Percentiles rank a stretch among this genome's conserved stretches.
Evolutionary conservation across 345 rosid genomes (phyloP).

Genomic region (Ailanthus altissimus): DNA sequence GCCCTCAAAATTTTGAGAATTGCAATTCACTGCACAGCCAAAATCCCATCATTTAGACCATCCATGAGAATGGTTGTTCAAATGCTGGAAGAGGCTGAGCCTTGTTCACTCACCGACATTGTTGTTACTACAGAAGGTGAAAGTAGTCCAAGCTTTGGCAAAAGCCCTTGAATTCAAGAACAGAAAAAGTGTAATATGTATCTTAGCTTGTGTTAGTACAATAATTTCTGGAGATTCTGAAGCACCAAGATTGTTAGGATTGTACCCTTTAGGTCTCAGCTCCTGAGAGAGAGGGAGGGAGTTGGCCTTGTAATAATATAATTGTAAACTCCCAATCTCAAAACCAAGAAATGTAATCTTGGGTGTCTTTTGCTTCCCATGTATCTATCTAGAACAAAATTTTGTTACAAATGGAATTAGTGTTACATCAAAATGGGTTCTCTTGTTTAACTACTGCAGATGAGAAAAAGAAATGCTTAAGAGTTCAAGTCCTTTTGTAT

Average conservation of each 20-base stretch:
- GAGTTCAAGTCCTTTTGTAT: background rate
- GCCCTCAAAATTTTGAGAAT: constrained; percentile 60
- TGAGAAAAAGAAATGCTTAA: background rate
- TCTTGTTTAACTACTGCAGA: background rate
- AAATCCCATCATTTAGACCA: constrained; percentile 62
- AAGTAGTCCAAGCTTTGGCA: constrained; percentile 8
- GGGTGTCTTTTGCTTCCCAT: background rate
- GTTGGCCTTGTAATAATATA: background rate
- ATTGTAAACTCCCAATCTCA: background rate
- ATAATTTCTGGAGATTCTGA: no score
- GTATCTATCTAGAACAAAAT: background rate
- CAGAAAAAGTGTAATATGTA: no score
- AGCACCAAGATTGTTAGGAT: background rate
- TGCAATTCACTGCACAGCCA: constrained; percentile 63
- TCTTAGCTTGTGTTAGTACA: no score
- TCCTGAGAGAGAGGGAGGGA: background rate
- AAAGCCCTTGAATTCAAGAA: background rate
- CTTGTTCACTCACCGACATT: constrained; percentile 34
- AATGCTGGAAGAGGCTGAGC: constrained; percentile 72
- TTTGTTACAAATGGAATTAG: background rate
- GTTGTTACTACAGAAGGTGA: constrained; percentile 20
- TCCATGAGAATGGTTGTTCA: constrained; percentile 77
- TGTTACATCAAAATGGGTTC: background rate
- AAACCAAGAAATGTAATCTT: constrained; percentile 10
- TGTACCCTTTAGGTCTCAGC: background rate